Percentiles rank a stretch among this genome's conserved stretches.
Evolutionary conservation across 495 filamentous ascomycete genomes (phyloP).

Genomic region (Chaetomium cochliodes): DNA sequence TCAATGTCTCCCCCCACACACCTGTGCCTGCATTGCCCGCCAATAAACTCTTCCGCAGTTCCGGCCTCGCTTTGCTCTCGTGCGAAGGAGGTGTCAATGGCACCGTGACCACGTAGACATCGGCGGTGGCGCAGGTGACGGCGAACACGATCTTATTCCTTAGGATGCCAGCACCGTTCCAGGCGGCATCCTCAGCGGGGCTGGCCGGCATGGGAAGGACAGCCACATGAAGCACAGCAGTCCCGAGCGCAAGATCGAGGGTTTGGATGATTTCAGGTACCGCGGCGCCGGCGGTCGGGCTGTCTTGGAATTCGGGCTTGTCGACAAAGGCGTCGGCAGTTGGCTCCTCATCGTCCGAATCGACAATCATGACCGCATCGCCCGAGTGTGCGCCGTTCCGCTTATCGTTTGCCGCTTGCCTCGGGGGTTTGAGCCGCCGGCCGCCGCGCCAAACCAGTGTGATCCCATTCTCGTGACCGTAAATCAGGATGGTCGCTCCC

Average conservation of each 20-base stretch:
- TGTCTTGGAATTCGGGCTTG: slow-evolving; percentile 52
- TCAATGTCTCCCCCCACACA: slow-evolving; percentile 60
- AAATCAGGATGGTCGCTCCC: slow-evolving; percentile 78
- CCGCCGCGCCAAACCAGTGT: slow-evolving; percentile 82
- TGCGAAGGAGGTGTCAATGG: slow-evolving; percentile 73
- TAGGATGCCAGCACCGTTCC: slow-evolving; percentile 60
- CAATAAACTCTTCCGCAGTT: slow-evolving; percentile 46
- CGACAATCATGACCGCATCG: slow-evolving; percentile 71
- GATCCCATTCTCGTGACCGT: slow-evolving; percentile 77
- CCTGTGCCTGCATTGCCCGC: slow-evolving; percentile 51
- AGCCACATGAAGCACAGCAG: slow-evolving; percentile 58
- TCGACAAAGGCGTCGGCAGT: slow-evolving; percentile 37
- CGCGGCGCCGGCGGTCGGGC: slow-evolving; percentile 39
- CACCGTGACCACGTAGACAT: slow-evolving; percentile 66
- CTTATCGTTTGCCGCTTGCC: slow-evolving; percentile 38
- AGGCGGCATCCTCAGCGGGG: slow-evolving; percentile 47
- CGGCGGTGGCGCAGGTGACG: slow-evolving; percentile 67
- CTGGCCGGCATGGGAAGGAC: slow-evolving; percentile 54
- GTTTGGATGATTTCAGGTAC: slow-evolving; percentile 58
- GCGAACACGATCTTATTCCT: slow-evolving; percentile 66
- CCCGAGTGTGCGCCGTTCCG: slow-evolving; percentile 44
- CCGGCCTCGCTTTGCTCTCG: slow-evolving; percentile 49
- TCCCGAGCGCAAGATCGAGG: slow-evolving; percentile 66
- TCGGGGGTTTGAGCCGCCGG: slow-evolving; percentile 54
- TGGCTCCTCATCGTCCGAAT: slow-evolving; percentile 71